Conservation (phyloP, 768 basidiomycete species). For the Leucosporidium scottii region DNA sequence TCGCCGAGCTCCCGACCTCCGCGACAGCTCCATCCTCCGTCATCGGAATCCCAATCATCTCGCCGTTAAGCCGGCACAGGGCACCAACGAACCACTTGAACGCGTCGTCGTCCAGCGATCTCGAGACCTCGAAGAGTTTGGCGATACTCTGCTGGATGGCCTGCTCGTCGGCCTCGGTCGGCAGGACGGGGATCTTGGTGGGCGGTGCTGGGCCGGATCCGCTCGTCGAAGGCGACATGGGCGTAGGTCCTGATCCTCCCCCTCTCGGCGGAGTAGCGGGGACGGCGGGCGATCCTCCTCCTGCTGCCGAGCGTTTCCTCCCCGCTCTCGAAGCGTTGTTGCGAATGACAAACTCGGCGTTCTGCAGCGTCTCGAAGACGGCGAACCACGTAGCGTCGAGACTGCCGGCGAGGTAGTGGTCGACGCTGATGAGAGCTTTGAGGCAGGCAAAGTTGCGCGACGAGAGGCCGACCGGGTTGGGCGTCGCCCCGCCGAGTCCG, state of each 20-base stretch:
- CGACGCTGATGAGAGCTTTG: conserved; percentile 68
- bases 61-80: conserved; percentile 74
- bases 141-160: conserved; percentile 67
- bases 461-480: conserved; percentile 52
- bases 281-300: background rate
- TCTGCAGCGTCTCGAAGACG: conserved; percentile 83
- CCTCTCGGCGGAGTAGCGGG: conserved; percentile 22
- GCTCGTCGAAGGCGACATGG: background rate
- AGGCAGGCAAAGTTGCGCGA: conserved; percentile 87
- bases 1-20: background rate
- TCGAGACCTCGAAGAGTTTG: conserved; percentile 76
- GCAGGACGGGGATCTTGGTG: conserved; percentile 41
- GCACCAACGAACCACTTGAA: conserved; percentile 73
- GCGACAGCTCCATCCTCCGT: conserved; percentile 20
- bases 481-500: conserved; percentile 33
- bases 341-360: conserved; percentile 79
- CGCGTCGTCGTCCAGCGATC: conserved; percentile 70
- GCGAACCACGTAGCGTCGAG: conserved; percentile 89
- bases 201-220: background rate
- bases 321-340: conserved; percentile 13
- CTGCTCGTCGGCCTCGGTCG: conserved; percentile 68
- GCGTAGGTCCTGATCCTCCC: background rate
- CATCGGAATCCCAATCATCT: conserved; percentile 83
- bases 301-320: conserved; percentile 25
- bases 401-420: conserved; percentile 72